These are phyloP conservation scores for Colletotrichum sp. DNA, from an alignment of 2,329 filamentous ascomycete genomes.

Conservation along the genomic window DNA sequence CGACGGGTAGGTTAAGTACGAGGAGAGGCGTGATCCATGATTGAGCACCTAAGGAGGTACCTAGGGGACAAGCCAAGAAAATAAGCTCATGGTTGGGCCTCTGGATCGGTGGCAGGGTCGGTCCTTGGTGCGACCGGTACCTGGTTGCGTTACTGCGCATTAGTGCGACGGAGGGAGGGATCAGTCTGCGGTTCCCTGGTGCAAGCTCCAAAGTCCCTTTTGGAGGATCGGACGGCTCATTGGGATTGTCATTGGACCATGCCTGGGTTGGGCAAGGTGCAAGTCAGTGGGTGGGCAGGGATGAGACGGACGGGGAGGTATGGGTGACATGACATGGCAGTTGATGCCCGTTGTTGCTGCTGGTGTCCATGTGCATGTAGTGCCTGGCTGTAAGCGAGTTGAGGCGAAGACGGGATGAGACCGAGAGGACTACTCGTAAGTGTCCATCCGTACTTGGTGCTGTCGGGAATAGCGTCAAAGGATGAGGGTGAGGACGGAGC, in stretches of 20 bases:
- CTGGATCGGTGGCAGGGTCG: background rate
- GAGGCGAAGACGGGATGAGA: background rate
- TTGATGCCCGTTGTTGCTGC: background rate
- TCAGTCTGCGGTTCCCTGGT: background rate
- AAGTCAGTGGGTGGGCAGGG: background rate
- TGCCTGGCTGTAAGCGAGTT: background rate
- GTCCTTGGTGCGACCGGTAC: background rate
- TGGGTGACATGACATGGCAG: background rate
- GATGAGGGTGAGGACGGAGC: background rate
- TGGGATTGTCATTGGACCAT: background rate
- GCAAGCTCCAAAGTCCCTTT: background rate
- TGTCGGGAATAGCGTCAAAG: background rate
- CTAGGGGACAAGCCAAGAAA: background rate
- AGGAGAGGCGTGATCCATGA: background rate
- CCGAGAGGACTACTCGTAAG: background rate
- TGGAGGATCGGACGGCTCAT: conserved; percentile 13
- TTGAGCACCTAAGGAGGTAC: background rate
- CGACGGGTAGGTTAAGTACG: background rate
- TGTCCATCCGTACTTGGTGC: too few species aligned
- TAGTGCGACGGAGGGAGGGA: background rate
- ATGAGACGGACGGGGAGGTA: background rate
- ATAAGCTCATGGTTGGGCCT: background rate
- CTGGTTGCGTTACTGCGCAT: background rate
- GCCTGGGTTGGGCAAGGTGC: background rate
- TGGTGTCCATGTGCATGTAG: background rate